A percentile compares a stretch with the other conserved stretches of the same genome.
Conservation (phyloP, 139 green algal genomes). For the Chlamydomonas sp. region DNA sequence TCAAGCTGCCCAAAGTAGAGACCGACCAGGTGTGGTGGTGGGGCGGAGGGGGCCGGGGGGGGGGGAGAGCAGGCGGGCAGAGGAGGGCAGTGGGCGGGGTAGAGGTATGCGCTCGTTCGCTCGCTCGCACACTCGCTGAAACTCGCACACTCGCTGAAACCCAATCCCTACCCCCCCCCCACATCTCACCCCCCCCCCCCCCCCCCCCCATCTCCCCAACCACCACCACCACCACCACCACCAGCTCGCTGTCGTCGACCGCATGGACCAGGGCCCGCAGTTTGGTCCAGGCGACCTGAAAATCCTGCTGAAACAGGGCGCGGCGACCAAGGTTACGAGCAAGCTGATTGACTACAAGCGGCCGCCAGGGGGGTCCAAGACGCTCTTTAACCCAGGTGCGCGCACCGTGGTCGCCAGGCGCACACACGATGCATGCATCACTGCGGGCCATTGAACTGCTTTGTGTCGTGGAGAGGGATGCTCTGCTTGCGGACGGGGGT, state of each 20-base stretch:
- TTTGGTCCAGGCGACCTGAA: constrained; percentile 28
- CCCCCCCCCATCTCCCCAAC: too few species aligned
- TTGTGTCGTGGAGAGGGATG: too few species aligned
- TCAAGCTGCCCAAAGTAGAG: constrained; percentile 21
- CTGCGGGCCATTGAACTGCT: neutral
- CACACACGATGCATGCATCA: neutral
- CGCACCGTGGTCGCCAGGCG: neutral
- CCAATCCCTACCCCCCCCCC: too few species aligned
- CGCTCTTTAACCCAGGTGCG: constrained; percentile 22
- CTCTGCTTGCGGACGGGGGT: too few species aligned
- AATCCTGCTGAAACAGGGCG: constrained; percentile 17
- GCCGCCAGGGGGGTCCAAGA: constrained; percentile 9
- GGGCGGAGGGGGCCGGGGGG: too few species aligned
- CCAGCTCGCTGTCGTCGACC: constrained; percentile 26
- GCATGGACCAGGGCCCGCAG: constrained; percentile 20
- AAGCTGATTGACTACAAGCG: constrained; percentile 38
- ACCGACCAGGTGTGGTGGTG: neutral
- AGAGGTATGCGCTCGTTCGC: too few species aligned
- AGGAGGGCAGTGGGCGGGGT: too few species aligned
- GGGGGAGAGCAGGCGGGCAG: too few species aligned
- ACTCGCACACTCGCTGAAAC: too few species aligned
- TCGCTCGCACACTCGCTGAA: too few species aligned
- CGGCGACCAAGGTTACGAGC: constrained; percentile 13
- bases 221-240: too few species aligned
- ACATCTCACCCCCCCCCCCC: too few species aligned